A percentile compares a stretch with the other conserved stretches of the same genome.
Evolutionary conservation across 2,329 filamentous ascomycete species (phyloP).

Genomic region (Cladosporium sphaerospermum): DNA sequence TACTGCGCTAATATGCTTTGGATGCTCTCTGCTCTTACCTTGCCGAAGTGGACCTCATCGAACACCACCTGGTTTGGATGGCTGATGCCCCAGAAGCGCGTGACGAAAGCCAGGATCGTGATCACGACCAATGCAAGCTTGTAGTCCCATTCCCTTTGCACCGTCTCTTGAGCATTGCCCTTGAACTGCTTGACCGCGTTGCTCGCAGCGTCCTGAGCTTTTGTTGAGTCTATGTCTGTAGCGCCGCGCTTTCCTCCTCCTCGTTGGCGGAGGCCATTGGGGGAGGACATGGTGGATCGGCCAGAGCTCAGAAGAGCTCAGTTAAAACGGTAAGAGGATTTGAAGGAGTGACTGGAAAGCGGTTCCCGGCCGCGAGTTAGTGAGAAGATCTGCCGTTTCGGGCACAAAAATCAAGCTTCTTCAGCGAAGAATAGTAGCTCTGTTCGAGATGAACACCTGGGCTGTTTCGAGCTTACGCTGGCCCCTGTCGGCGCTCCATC

Average conservation of each 20-base stretch:
- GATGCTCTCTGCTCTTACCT: slow-evolving; percentile 54
- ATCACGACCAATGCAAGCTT: slow-evolving; percentile 69
- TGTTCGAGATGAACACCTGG: slow-evolving; percentile 4
- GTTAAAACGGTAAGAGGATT: background rate
- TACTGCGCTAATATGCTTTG: too few relatives aligned
- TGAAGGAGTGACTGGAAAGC: slow-evolving; percentile 9
- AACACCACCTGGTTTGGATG: slow-evolving; percentile 97
- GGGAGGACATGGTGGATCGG: slow-evolving; percentile 3
- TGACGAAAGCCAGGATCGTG: slow-evolving; percentile 78
- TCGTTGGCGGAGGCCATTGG: slow-evolving; percentile 16
- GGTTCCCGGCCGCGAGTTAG: background rate
- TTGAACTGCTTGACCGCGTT: slow-evolving; percentile 36
- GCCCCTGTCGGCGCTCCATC: slow-evolving; percentile 1
- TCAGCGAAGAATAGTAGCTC: background rate
- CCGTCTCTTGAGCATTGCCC: slow-evolving; percentile 25
- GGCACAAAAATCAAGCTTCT: background rate
- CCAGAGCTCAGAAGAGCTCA: background rate
- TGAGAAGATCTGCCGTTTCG: slow-evolving; percentile 4
- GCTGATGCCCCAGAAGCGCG: slow-evolving; percentile 91
- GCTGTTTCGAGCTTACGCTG: background rate
- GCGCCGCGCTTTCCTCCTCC: slow-evolving; percentile 18
- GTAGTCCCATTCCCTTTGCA: slow-evolving; percentile 66
- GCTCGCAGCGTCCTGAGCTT: slow-evolving; percentile 28
- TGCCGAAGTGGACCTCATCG: slow-evolving; percentile 98
- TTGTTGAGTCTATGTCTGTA: slow-evolving; percentile 16